phyloP scores from a whole-genome alignment of 306 rosid genomes.

The Elaeagnus macrophylla region DNA sequence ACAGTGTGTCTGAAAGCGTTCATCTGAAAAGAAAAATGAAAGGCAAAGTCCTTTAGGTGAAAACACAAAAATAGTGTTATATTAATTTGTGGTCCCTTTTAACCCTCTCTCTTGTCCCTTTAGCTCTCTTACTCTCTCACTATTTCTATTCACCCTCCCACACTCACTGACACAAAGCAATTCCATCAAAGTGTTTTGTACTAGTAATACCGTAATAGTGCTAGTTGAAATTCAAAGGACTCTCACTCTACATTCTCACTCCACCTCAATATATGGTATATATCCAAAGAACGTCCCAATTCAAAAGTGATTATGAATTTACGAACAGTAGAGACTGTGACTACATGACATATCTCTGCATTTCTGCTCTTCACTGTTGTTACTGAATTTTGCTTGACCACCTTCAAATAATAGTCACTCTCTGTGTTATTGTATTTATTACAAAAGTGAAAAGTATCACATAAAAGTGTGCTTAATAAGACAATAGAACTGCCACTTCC shows the following conservation, averaged over 20 bases:
- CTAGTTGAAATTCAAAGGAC: conserved; percentile 35
- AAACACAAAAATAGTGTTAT: conserved; percentile 56
- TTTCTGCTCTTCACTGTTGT: conserved; percentile 50
- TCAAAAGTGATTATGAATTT: neutral
- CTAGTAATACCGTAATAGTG: conserved; percentile 20
- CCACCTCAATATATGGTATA: conserved; percentile 21
- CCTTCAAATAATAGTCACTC: conserved; percentile 10
- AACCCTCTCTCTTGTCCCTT: conserved; percentile 1
- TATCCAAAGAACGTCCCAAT: too few species aligned
- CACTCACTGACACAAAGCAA: too few species aligned
- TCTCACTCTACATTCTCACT: neutral
- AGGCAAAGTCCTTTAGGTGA: conserved; percentile 48
- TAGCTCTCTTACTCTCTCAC: conserved; percentile 16
- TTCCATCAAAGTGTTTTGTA: neutral
- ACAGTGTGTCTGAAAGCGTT: conserved; percentile 29
- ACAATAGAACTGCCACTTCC: conserved; percentile 44
- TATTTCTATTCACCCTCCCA: too few species aligned
- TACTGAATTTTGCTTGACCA: conserved; percentile 61
- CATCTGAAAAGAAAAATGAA: conserved; percentile 59
- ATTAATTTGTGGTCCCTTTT: conserved; percentile 42
- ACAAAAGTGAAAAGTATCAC: conserved; percentile 9
- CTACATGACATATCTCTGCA: conserved; percentile 52
- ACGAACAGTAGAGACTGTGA: conserved; percentile 65
- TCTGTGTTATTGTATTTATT: neutral
- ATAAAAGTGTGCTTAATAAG: conserved; percentile 27